phyloP scores from a whole-genome alignment of 306 rosid genomes.

The Gillenia trifoliata region DNA sequence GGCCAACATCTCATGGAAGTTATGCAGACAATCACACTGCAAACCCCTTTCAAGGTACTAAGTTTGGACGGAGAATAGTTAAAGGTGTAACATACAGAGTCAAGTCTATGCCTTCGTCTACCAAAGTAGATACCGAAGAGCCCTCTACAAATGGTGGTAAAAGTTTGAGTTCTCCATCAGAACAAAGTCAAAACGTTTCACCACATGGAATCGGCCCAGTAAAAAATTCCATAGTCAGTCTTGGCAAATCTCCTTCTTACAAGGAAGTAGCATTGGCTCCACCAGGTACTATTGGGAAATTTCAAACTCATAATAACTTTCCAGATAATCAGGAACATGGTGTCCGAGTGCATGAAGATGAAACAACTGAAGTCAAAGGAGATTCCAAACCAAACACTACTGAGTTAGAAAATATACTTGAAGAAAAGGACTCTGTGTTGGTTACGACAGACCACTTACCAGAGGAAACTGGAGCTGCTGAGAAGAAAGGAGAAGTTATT shows the following conservation, averaged over 20 bases:
- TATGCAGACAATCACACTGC: constrained; percentile 50
- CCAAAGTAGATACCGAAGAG: constrained; percentile 39
- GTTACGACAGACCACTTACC: constrained; percentile 34
- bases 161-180: constrained; percentile 33
- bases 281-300: constrained; percentile 78
- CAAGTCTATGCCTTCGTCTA: constrained; percentile 60
- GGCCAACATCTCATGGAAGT: constrained; percentile 67
- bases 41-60: constrained; percentile 64
- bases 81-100: constrained; percentile 82
- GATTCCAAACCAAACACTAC: constrained; percentile 26
- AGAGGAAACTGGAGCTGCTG: constrained; percentile 39
- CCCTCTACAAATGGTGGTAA: constrained; percentile 35
- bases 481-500: constrained; percentile 45
- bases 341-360: constrained; percentile 35
- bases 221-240: constrained; percentile 58
- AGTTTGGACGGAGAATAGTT: constrained; percentile 72
- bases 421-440: constrained; percentile 36
- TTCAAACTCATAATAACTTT: constrained; percentile 52
- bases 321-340: constrained; percentile 32
- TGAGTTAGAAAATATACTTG: constrained; percentile 30
- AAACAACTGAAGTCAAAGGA: constrained; percentile 36
- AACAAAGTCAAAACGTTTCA: constrained; percentile 36
- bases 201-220: constrained; percentile 41
- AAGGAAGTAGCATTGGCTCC: constrained; percentile 99
- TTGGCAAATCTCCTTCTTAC: constrained; percentile 96